Evolutionary conservation across 2,329 filamentous ascomycete genomes (phyloP).

Genomic region (Aspergillus cejpii): DNA sequence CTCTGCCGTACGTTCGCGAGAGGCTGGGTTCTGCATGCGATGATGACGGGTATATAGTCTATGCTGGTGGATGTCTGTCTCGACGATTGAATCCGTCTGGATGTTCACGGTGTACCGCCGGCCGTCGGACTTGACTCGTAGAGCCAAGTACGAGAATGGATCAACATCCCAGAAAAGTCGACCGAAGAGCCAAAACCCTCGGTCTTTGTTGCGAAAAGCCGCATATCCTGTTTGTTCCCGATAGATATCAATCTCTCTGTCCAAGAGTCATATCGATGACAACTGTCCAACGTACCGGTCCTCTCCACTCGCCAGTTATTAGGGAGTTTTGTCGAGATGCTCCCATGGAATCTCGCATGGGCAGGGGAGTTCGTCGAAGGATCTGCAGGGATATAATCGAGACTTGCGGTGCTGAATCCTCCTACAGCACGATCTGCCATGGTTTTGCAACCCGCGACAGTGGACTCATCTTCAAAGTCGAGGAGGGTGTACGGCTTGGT

Average conservation of each 20-base stretch:
- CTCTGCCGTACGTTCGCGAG: conserved; percentile 17
- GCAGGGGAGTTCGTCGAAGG: conserved; percentile 42
- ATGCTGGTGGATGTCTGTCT: conserved; percentile 95
- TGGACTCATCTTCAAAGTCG: conserved; percentile 36
- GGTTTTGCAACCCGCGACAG: conserved; percentile 51
- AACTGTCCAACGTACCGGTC: conserved; percentile 27
- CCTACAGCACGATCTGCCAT: conserved; percentile 86
- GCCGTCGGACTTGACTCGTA: conserved; percentile 85
- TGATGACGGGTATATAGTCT: conserved; percentile 57
- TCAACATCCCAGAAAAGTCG: conserved; percentile 82
- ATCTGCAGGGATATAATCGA: conserved; percentile 59
- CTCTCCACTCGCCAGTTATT: conserved; percentile 47
- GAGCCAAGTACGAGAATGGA: conserved; percentile 75
- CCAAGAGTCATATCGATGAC: background rate
- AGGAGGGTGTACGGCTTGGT: conserved; percentile 38
- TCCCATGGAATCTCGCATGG: conserved; percentile 78
- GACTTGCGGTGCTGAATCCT: conserved; percentile 67
- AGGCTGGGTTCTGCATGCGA: conserved; percentile 20
- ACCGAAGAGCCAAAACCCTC: conserved; percentile 73
- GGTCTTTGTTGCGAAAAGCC: conserved; percentile 78
- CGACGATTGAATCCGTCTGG: conserved; percentile 87
- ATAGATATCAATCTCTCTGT: conserved; percentile 2
- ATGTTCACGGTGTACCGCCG: conserved; percentile 91
- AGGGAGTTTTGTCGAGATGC: conserved; percentile 79
- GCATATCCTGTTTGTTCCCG: conserved; percentile 63